Evolutionary conservation across 192 early-diverging fungal species (phyloP).

Genomic region (Dissophora ornata): DNA sequence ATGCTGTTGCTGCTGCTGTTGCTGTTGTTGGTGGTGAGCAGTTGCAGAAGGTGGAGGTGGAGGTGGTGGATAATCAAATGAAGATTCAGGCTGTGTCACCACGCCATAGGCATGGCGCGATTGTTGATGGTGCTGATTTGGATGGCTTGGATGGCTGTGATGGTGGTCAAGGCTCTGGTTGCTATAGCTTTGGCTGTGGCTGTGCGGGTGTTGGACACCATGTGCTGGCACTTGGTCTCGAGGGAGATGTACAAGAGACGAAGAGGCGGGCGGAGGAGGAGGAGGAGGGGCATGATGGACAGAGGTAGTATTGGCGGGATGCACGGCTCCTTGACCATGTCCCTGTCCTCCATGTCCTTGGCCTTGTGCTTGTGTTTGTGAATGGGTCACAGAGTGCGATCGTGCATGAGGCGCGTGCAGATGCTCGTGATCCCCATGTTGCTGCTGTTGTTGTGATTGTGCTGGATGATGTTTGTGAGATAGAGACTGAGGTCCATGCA

Average conservation of each 20-base stretch:
- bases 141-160: not conserved
- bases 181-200: conserved; percentile 14
- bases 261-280: too few species aligned
- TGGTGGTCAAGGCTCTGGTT: not conserved
- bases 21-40: not conserved
- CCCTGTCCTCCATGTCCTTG: not conserved
- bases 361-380: conserved; percentile 5
- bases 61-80: conserved; percentile 12
- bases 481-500: not conserved
- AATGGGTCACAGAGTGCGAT: conserved; percentile 4
- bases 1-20: not conserved
- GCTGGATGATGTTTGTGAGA: not conserved
- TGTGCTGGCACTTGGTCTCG: not conserved
- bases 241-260: not conserved
- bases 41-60: not conserved
- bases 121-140: not conserved
- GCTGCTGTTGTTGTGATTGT: conserved; percentile 11
- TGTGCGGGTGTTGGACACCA: not conserved
- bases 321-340: not conserved
- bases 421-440: conserved; percentile 6
- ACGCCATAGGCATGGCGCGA: conserved; percentile 5
- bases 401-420: conserved; percentile 16
- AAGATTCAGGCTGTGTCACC: conserved; percentile 13
- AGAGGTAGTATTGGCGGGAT: conserved; percentile 2
- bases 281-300: not conserved